Conservation (phyloP, 345 rosid genomes). For the Moricandia arvensis region DNA sequence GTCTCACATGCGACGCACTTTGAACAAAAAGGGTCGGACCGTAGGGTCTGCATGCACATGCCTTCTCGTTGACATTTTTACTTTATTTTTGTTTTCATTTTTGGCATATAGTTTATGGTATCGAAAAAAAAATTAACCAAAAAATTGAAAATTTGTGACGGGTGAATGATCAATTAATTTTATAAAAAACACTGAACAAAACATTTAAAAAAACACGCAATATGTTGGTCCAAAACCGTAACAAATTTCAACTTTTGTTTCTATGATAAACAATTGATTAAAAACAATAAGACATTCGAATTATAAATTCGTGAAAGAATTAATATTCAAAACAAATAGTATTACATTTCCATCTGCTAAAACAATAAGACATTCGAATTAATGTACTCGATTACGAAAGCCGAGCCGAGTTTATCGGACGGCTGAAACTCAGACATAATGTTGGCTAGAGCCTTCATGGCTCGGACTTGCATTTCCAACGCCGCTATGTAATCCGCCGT, state of each 20-base stretch:
- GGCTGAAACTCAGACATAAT: conserved; percentile 31
- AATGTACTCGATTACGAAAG: conserved; percentile 14
- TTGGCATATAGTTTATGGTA: conserved; percentile 27
- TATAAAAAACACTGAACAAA: too few species aligned
- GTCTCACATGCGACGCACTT: conserved; percentile 41
- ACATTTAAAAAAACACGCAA: too few species aligned
- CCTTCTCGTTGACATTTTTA: conserved; percentile 26
- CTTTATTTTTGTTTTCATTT: neutral
- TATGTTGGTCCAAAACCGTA: conserved; percentile 14
- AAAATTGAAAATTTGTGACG: neutral
- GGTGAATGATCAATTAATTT: too few species aligned
- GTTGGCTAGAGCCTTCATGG: conserved; percentile 75
- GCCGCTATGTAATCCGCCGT: conserved; percentile 93
- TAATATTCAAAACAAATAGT: conserved; percentile 9
- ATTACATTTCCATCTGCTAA: conserved; percentile 29
- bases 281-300: conserved; percentile 18
- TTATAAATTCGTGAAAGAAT: conserved; percentile 6
- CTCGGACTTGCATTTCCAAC: conserved; percentile 93
- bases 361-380: too few species aligned
- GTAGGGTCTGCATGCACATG: conserved; percentile 42
- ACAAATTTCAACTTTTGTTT: conserved; percentile 8
- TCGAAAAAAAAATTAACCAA: neutral
- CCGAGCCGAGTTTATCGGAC: conserved; percentile 22
- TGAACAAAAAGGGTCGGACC: conserved; percentile 34
- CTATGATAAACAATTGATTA: conserved; percentile 17